Evolutionary conservation across 768 basidiomycete species (phyloP).

Genomic region (Boletus fagicola): DNA sequence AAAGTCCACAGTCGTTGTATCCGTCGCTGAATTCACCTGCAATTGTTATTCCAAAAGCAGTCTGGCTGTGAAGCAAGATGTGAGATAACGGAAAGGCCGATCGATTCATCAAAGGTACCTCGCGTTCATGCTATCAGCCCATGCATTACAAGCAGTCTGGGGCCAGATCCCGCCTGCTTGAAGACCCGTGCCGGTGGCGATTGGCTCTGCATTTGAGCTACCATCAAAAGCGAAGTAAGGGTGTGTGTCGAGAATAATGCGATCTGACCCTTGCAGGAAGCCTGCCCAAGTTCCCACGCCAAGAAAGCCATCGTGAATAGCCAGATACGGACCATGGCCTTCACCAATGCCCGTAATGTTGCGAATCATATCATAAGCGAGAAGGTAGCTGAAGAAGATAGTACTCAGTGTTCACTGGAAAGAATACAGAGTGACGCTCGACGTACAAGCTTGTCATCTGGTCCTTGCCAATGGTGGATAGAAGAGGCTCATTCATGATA

Average conservation of each 20-base stretch:
- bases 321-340: slow-evolving; percentile 56
- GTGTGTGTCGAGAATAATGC: slow-evolving; percentile 62
- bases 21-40: slow-evolving; percentile 78
- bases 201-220: slow-evolving; percentile 32
- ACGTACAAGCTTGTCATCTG: slow-evolving; percentile 57
- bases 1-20: slow-evolving; percentile 64
- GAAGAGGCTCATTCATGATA: slow-evolving; percentile 62
- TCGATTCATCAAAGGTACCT: slow-evolving; percentile 26
- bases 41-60: slow-evolving; percentile 64
- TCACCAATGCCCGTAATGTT: slow-evolving; percentile 70
- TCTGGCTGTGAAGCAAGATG: slow-evolving; percentile 34
- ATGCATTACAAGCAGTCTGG: slow-evolving; percentile 50
- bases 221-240: slow-evolving; percentile 64
- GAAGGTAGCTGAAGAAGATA: slow-evolving; percentile 46
- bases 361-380: slow-evolving; percentile 63
- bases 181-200: slow-evolving; percentile 33
- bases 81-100: neutral
- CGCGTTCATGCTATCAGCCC: slow-evolving; percentile 55
- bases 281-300: slow-evolving; percentile 44
- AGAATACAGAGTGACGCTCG: neutral
- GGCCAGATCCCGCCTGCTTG: slow-evolving; percentile 48
- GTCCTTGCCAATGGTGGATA: slow-evolving; percentile 51
- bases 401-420: neutral
- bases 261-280: slow-evolving; percentile 58
- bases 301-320: slow-evolving; percentile 64